Evolutionary conservation across 2,329 filamentous ascomycete species (phyloP), one percentile per base, ranked within the genome.

Genomic region (Trichoderma sp.): DNA sequence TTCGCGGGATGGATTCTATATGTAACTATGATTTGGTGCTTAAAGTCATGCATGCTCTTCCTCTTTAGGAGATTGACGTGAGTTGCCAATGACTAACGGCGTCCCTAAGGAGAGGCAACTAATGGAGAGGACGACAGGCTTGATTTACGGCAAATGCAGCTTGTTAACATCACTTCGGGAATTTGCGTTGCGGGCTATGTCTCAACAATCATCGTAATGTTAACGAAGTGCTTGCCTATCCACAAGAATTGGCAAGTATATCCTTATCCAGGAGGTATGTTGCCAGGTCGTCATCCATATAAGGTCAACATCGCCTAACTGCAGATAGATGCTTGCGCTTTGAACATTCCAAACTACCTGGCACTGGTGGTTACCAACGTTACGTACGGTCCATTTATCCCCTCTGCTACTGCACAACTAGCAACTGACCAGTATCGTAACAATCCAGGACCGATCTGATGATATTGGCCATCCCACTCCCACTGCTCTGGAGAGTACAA

Each of bases 21-120:
- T 72, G 75, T 80, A 7, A 78, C 79, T 1, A 74, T 83, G 26
- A 81, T 83, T 11, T 83, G 81, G 81, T 76, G 78, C 73, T 73
- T 83, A 28, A 83, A 83, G 72, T 78, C 77, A 2, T 81, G 80
- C 74, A 80, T 82, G 75, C 71, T 82, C 55, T 82, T 80, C 73
- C 81, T 82, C 72, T 82, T 80, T 75, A 76, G 78, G 20, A 78
- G 81, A 39, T 74, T 83, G 26, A 83, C 82, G 80, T 82, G 75
- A 47, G 79, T 65, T 32, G 30, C 5, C n/a, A 39, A 55, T 13
- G 6, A 0, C 17, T 34, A 3, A 6, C 57, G 4, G 15, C 1
- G 23, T 13, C 53, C 0, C 53, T 57, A 28, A 0, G 9, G 4
- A 58, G 28, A 50, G 17, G 13, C 17, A 59, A 7, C 30, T 53